Evolutionary conservation across 768 basidiomycete genomes (phyloP), one percentile per base, ranked within the genome.

Genomic region (Pisolithus sp.): DNA sequence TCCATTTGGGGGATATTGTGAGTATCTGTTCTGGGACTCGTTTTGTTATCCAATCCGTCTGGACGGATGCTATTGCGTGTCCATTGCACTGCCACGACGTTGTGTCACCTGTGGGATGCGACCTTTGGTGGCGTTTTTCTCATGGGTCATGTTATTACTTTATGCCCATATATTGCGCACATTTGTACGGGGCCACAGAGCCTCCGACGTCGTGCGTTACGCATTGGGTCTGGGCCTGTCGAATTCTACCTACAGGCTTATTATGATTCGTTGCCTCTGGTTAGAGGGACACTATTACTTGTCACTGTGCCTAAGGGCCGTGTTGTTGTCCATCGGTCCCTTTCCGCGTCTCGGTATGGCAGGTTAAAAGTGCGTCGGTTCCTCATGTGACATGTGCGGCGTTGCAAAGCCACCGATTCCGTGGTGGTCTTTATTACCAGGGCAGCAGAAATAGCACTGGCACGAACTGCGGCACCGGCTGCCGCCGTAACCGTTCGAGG

Each of bases 1-100:
- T 67, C 69, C 76, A 18, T 87, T 89, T 62, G 89, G 82, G 31
- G 86, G 86, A 38, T 80, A 76, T 60, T 87, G 85, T 83, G 64
- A 77, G 82, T 50, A 23, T 53, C 45, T 50, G 26, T 47, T 42
- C 46, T 9, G 12, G 9, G n/a, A 38, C 18, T 37, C 50, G 26
- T 26, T 41, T 46, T 46, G 50, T n/a, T 10, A 49, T 49, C 17
- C 10, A 7, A 13, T 46, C 28, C 17, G 31, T 26, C 41, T 46
- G 24, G n/a, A n/a, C n/a, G n/a, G n/a, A n/a, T n/a, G n/a, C n/a
- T 45, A 30, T 42, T 31, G 3, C 43, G 51, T 51, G 12, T 49
- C 24, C 39, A 41, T 41, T 31, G 13, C 20, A 24, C 20, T 30
- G 23, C 26, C 34, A 28, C 43, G 46, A 31, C 45, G 24, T 24